Evolutionary conservation across 2,329 filamentous ascomycete species (phyloP).

Genomic region (Cercospora zeae-maydis): DNA sequence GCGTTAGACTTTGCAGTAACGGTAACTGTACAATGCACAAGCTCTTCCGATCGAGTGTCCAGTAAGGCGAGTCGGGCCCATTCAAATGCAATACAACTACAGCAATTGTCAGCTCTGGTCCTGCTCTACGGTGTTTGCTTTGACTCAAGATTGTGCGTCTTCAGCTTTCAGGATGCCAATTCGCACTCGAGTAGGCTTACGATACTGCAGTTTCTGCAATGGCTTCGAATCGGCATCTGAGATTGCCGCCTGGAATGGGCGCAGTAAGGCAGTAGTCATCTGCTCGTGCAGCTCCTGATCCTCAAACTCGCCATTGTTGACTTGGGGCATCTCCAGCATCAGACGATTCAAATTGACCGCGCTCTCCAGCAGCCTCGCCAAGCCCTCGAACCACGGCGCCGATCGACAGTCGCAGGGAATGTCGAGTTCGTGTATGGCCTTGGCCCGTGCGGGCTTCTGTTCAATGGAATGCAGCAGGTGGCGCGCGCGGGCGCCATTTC

Average conservation of each 20-base stretch:
- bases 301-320: conserved; percentile 25
- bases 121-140: background rate
- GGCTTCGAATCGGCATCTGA: conserved; percentile 6
- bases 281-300: conserved; percentile 15
- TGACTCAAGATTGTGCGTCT: background rate
- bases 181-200: conserved; percentile 1
- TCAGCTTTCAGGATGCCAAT: background rate
- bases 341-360: conserved; percentile 19
- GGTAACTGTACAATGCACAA: conserved; percentile 22
- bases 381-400: conserved; percentile 13
- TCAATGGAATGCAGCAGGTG: background rate
- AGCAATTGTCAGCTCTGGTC: background rate
- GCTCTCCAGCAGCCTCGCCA: conserved; percentile 9
- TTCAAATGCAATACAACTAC: conserved; percentile 27
- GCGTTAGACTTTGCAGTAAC: conserved; percentile 18
- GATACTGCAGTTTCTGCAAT: conserved; percentile 21
- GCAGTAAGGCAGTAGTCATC: conserved; percentile 18
- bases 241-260: conserved; percentile 19
- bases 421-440: conserved; percentile 17
- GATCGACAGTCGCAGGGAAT: conserved; percentile 14
- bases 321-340: conserved; percentile 25
- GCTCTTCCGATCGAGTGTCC: conserved; percentile 18
- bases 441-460: conserved; percentile 12
- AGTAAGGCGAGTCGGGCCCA: conserved; percentile 25
- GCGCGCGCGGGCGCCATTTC: conserved; percentile 8